Base-by-base conservation (phyloP, 208 protist genomes). In the Trypanosoma melophagium region DNA sequence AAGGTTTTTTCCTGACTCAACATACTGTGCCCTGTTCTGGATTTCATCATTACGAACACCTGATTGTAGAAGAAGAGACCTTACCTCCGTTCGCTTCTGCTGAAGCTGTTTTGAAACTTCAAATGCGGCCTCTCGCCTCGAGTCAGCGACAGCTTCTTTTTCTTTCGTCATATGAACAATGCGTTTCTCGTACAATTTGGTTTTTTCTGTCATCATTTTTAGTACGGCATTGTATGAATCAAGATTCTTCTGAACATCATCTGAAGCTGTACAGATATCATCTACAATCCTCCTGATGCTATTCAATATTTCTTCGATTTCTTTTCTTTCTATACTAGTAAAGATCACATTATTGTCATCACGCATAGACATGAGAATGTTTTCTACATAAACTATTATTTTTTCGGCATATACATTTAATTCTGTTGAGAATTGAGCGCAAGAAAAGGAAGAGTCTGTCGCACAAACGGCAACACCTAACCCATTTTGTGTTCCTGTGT, bases 41-140 rank as follows among this genome's bases (percentile, higher is more conserved):
- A 22, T 3, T 31, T n/a, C 21, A 47, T 41, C 44, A 4, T 28
- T 17, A 5, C 19, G 10, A 41, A n/a, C 22, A 38, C 24, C 28
- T 40, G 53, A 69, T 1, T 53, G 40, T 25, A 69, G 25, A 16
- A 69, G 53, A 61, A 69, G 17, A 51, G 50, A 49, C 35, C 60
- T 69, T n/a, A 62, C 10, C 4, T 38, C 55, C 28, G 38, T 40
- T 10, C 65, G 53, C 21, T 70, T 54, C 52, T 62, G 4, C 35
- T 44, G 28, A 42, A 70, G 55, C 24, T 70, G 40, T 10, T 19
- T 49, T 70, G 55, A 28, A 14, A 31, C 28, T 17, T 52, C 14
- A 2, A 45, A 9, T n/a, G 41, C n/a, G 8, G 65, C 52, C n/a
- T 60, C 53, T 31, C 54, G 53, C n/a, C 31, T 60, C 3, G 28